Evolutionary conservation across 805 yeast species (phyloP).

Genomic region (Phaffomyces opuntiae): DNA sequence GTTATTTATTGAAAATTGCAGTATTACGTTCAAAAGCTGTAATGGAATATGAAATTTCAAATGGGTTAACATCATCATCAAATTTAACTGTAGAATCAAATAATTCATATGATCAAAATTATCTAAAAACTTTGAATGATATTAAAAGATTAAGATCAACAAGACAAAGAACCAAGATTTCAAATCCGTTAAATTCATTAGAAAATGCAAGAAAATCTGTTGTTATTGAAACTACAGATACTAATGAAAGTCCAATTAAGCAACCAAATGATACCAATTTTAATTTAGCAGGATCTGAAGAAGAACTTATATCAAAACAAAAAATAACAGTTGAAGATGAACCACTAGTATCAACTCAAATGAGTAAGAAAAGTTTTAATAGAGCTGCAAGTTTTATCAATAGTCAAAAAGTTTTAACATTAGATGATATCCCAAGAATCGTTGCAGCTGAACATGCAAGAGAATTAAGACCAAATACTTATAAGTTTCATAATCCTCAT

Average conservation of each 20-base stretch:
- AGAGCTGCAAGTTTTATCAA: slow-evolving; percentile 67
- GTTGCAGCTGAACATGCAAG: slow-evolving; percentile 97
- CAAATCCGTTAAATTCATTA: slow-evolving; percentile 38
- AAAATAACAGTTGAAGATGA: slow-evolving; percentile 26
- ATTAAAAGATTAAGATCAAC: slow-evolving; percentile 69
- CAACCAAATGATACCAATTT: background rate
- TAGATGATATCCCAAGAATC: slow-evolving; percentile 94
- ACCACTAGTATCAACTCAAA: slow-evolving; percentile 43
- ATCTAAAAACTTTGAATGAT: slow-evolving; percentile 65
- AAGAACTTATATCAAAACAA: slow-evolving; percentile 18
- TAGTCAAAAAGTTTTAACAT: slow-evolving; percentile 77
- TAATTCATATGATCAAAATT: slow-evolving; percentile 38
- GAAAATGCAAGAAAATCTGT: slow-evolving; percentile 62
- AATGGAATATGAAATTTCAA: slow-evolving; percentile 33
- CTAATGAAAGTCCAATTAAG: slow-evolving; percentile 3
- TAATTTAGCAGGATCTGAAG: slow-evolving; percentile 8
- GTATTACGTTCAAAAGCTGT: slow-evolving; percentile 63
- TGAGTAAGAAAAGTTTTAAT: slow-evolving; percentile 42
- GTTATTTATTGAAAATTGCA: slow-evolving; percentile 77
- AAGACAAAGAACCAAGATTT: slow-evolving; percentile 55
- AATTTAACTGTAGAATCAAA: slow-evolving; percentile 6
- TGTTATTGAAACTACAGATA: slow-evolving; percentile 38
- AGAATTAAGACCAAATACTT: slow-evolving; percentile 88
- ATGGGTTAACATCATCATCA: slow-evolving; percentile 1
- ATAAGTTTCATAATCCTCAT: slow-evolving; percentile 59